A percentile compares a stretch with the other conserved stretches of the same genome.
phyloP scores from a whole-genome alignment of 164 flowering plant species.

The Aristolochia californica region DNA sequence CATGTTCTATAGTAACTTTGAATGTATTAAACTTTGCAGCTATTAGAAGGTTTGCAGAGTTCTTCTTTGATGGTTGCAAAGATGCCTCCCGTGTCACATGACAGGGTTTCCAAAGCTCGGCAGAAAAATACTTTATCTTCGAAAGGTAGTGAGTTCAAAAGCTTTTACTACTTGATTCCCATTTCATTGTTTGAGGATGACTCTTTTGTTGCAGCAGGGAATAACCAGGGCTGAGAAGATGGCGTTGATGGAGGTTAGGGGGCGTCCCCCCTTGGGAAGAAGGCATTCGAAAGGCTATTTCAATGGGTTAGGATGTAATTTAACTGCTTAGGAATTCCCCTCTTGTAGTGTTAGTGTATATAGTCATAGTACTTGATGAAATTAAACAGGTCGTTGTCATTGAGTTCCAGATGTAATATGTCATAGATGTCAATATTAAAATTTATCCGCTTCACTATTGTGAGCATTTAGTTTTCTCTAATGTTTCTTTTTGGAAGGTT shows the following conservation, averaged over 20 bases:
- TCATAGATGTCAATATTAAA: conserved; percentile 7
- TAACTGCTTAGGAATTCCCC: neutral
- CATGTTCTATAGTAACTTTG: neutral
- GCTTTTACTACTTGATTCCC: neutral
- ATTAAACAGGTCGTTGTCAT: conserved; percentile 4
- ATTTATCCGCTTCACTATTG: conserved; percentile 1
- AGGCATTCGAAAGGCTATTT: neutral
- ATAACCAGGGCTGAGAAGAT: conserved; percentile 9
- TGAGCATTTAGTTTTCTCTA: neutral
- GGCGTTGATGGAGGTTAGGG: neutral
- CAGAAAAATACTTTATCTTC: conserved; percentile 10
- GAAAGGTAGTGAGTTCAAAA: conserved; percentile 7
- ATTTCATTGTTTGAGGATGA: neutral
- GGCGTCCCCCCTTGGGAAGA: neutral
- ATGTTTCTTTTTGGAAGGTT: neutral
- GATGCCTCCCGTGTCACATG: conserved; percentile 21
- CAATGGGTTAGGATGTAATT: neutral
- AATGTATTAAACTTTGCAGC: conserved; percentile 12
- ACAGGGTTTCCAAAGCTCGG: conserved; percentile 16
- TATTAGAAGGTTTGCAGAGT: conserved; percentile 30
- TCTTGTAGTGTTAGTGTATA: conserved; percentile 7
- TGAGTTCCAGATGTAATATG: conserved; percentile 11
- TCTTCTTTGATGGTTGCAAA: conserved; percentile 23
- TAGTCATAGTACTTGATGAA: conserved; percentile 9
- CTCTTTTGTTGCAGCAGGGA: conserved; percentile 15